Evolutionary conservation across 257 asterid species (phyloP), one percentile per base, ranked within the genome.

Genomic region (Solanum appendiculatum): DNA sequence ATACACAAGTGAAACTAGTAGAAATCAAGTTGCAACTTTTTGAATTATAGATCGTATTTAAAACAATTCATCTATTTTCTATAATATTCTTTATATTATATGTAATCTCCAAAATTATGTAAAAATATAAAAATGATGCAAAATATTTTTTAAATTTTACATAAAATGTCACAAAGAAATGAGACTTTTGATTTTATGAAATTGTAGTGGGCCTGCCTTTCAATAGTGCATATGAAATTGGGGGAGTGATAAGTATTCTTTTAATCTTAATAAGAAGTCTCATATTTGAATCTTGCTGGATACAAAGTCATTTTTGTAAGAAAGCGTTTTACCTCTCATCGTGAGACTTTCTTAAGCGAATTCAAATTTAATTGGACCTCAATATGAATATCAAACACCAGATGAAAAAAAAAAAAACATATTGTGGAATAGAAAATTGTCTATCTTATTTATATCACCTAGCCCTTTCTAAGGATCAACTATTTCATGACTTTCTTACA

Each of bases 301-400:
- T 7, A 7, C 1, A 8, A 20, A 56, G 1, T 56, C 3, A 1
- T 8, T 4, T 56, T 56, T 56, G 0, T 56, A 8, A 60, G 34
- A 3, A 64, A 64, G 1, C 6, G 16, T 3, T 25, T 64, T 23
- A 60, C 1, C 7, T 5, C 1, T 60, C 3, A n/a, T 10, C 1
- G 4, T n/a, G 1, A 10, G 8, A n/a, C 2, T 63, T 63, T 25
- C 3, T 11, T 0, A 6, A 0, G 6, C 2, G 5, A 11, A 12
- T 25, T 66, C 5, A 13, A 27, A 27, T 14, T 29, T 25, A 66
- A 5, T 66, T 6, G 2, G 27, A 5, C 7, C 0, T n/a, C 7
- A 18, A 18, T 54, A 54, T 54, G 2, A 54, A 54, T 54, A 20
- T 20, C 9, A 13, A 16, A 25, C 1, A 11, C 9, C 20, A 12